Percentiles rank a stretch among this genome's conserved stretches.
Conservation (phyloP, 73 alveolate species). For the Paramecium sonneborni region DNA sequence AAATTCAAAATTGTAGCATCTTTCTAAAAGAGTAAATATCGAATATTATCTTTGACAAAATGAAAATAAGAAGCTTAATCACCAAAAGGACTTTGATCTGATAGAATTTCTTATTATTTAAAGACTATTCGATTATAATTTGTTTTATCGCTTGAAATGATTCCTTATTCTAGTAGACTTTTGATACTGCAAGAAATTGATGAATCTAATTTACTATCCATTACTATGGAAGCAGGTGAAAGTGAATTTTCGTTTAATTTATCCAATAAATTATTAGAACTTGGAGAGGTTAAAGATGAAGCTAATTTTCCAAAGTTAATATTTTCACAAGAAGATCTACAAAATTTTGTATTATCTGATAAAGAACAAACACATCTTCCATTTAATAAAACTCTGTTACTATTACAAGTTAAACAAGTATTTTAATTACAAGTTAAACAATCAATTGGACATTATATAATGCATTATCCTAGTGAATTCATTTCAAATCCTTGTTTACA, state of each 20-base stretch:
- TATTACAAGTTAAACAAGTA: not conserved
- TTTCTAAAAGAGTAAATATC: not conserved
- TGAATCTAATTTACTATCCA: not conserved
- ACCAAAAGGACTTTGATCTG: not conserved
- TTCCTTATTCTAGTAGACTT: not conserved
- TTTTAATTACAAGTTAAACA: not conserved
- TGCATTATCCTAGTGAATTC: not conserved
- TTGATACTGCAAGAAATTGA: not conserved
- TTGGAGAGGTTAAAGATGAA: not conserved
- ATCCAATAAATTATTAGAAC: not conserved
- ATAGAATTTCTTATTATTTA: not conserved
- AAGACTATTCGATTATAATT: not conserved
- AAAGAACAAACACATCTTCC: constrained; percentile 21
- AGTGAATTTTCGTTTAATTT: not conserved
- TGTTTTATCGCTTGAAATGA: not conserved
- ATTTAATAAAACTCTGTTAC: not conserved
- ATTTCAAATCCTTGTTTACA: not conserved
- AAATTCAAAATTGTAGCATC: not conserved
- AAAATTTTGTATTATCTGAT: not conserved
- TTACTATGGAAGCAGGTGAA: not conserved
- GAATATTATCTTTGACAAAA: not conserved
- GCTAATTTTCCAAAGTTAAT: not conserved
- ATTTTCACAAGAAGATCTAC: not conserved
- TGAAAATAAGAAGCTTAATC: not conserved
- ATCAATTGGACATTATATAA: not conserved